Conservation (phyloP, 2,329 filamentous ascomycete genomes). For the Bimuria novae-zelandiae region DNA sequence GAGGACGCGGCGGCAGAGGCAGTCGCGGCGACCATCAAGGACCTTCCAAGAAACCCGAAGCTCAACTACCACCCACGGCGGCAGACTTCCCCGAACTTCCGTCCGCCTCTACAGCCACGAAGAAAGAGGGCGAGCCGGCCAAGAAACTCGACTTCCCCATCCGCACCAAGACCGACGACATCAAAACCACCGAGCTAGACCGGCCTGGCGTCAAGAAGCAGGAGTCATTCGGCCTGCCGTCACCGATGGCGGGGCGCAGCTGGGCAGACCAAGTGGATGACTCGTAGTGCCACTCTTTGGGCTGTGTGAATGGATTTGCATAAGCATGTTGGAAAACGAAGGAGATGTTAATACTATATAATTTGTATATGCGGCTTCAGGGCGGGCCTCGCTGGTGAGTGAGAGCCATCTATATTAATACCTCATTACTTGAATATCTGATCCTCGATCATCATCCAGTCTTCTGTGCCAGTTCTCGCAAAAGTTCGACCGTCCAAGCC, state of each 20-base stretch:
- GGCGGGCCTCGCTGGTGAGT: no score
- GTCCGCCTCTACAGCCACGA: constrained; percentile 14
- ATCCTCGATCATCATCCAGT: no score
- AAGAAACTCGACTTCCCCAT: constrained; percentile 38
- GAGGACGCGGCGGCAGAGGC: constrained; percentile 40
- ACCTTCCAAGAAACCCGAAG: constrained; percentile 16
- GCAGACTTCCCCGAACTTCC: constrained; percentile 55
- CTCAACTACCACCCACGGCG: constrained; percentile 40
- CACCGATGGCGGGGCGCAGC: constrained; percentile 40
- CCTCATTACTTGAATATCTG: no score
- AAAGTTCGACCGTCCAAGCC: no score
- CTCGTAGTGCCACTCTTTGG: not conserved
- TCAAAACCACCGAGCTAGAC: constrained; percentile 21
- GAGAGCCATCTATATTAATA: no score
- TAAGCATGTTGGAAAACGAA: no score
- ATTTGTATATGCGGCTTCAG: no score
- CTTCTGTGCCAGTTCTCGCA: not conserved
- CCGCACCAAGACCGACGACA: constrained; percentile 28
- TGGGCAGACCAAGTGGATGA: constrained; percentile 54
- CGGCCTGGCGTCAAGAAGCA: constrained; percentile 34
- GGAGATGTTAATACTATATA: no score
- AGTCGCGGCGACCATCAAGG: constrained; percentile 24
- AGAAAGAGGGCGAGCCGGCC: constrained; percentile 15
- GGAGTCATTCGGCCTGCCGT: constrained; percentile 39
- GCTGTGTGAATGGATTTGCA: no score